Percentiles rank a stretch among this genome's conserved stretches.
phyloP scores from a whole-genome alignment of 176 grass and related monocot species.

The Aegilops bicornis region DNA sequence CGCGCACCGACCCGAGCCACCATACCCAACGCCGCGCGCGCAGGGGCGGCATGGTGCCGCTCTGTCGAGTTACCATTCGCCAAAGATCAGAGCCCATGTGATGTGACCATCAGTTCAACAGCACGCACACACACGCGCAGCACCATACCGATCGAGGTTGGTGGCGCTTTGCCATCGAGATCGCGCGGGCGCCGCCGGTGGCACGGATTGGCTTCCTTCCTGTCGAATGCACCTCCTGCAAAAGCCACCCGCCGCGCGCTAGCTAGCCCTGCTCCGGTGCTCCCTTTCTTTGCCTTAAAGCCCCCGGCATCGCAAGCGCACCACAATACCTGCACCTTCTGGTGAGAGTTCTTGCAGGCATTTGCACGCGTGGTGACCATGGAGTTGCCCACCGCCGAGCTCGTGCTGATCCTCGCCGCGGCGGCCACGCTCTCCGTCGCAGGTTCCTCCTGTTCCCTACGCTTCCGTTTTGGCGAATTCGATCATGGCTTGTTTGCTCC shows the following conservation, averaged over 20 bases:
- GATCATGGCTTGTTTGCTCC: not conserved
- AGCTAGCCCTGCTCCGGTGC: no score
- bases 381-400: slow-evolving; percentile 22
- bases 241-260: not conserved
- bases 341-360: no score
- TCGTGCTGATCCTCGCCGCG: slow-evolving; percentile 37
- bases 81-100: not conserved
- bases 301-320: not conserved
- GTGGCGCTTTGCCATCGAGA: slow-evolving; percentile 37
- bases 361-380: not conserved
- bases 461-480: not conserved
- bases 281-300: slow-evolving; percentile 33
- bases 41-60: not conserved
- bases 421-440: slow-evolving; percentile 44
- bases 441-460: not conserved
- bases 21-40: not conserved
- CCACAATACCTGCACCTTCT: no score
- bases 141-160: slow-evolving; percentile 18
- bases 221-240: slow-evolving; percentile 5
- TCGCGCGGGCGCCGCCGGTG: slow-evolving; percentile 27
- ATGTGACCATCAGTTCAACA: not conserved
- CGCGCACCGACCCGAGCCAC: not conserved
- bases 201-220: not conserved
- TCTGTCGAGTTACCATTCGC: not conserved
- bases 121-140: not conserved